Percentiles rank a stretch among this genome's conserved stretches.
Evolutionary conservation across 2,329 filamentous ascomycete species (phyloP).

Genomic region (Huntiella decipiens): DNA sequence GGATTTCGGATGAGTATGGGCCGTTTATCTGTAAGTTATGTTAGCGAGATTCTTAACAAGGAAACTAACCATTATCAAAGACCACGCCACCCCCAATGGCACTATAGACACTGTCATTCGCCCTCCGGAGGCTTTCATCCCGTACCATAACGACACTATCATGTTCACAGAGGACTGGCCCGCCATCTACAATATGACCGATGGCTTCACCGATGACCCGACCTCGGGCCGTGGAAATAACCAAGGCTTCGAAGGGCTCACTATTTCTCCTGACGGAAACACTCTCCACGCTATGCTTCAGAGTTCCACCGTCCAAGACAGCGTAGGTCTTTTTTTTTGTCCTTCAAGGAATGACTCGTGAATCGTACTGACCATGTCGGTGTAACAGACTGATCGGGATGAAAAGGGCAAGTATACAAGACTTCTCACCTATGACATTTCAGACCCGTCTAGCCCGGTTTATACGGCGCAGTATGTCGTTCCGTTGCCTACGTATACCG

Average conservation of each 20-base stretch:
- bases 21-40: slow-evolving; percentile 46
- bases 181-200: slow-evolving; percentile 35
- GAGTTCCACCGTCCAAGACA: slow-evolving; percentile 29
- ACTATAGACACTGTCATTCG: neutral
- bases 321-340: slow-evolving; percentile 3
- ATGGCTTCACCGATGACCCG: slow-evolving; percentile 35
- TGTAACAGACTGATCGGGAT: slow-evolving; percentile 11
- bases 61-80: neutral
- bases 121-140: slow-evolving; percentile 1
- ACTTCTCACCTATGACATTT: slow-evolving; percentile 44
- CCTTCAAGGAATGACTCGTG: neutral
- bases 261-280: slow-evolving; percentile 41
- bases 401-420: slow-evolving; percentile 35
- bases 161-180: slow-evolving; percentile 47
- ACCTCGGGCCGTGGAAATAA: slow-evolving; percentile 49
- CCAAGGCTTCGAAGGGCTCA: slow-evolving; percentile 56
- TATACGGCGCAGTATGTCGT: slow-evolving; percentile 47
- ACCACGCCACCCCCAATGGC: neutral
- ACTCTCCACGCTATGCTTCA: slow-evolving; percentile 48
- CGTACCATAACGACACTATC: neutral
- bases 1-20: slow-evolving; percentile 53
- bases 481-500: slow-evolving; percentile 38
- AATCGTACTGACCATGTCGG: neutral
- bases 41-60: neutral
- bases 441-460: slow-evolving; percentile 20